Percentiles rank a stretch among this genome's conserved stretches.
These are phyloP conservation scores for Beauveria caledonica DNA, from an alignment of 2,329 filamentous ascomycete genomes.

Conservation along the genomic window DNA sequence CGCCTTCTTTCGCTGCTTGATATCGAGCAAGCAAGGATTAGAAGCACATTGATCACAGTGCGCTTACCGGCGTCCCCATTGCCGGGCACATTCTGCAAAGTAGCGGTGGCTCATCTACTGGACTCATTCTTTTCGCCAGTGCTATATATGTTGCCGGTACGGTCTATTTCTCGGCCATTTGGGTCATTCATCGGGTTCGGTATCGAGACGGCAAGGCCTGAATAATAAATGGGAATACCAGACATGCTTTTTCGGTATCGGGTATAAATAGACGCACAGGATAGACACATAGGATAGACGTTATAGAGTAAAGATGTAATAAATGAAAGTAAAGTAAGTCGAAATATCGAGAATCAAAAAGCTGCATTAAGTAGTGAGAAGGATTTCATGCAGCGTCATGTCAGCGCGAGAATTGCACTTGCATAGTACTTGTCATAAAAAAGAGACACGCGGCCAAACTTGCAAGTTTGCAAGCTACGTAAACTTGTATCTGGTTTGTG, in stretches of 20 bases:
- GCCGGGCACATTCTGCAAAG: constrained; percentile 50
- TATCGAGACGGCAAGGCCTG: background rate
- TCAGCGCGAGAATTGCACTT: no score
- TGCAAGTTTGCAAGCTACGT: no score
- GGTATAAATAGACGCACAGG: background rate
- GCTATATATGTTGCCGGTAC: constrained; percentile 12
- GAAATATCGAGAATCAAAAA: no score
- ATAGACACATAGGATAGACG: background rate
- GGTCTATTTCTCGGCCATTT: background rate
- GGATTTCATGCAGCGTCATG: no score
- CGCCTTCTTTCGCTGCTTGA: background rate
- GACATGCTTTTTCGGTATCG: background rate
- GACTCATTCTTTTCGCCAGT: constrained; percentile 53
- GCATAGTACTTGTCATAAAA: no score
- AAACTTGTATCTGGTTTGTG: no score
- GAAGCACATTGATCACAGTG: background rate
- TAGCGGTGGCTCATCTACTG: constrained; percentile 47
- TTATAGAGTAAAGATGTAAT: no score
- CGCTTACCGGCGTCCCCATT: constrained; percentile 55
- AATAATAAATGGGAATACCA: no score
- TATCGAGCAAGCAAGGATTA: background rate
- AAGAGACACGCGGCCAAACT: no score
- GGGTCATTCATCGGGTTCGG: background rate
- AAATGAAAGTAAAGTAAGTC: no score
- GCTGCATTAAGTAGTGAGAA: no score